Base-by-base conservation (phyloP, 2,329 filamentous ascomycete species). In the Xylaria hypoxylon region DNA sequence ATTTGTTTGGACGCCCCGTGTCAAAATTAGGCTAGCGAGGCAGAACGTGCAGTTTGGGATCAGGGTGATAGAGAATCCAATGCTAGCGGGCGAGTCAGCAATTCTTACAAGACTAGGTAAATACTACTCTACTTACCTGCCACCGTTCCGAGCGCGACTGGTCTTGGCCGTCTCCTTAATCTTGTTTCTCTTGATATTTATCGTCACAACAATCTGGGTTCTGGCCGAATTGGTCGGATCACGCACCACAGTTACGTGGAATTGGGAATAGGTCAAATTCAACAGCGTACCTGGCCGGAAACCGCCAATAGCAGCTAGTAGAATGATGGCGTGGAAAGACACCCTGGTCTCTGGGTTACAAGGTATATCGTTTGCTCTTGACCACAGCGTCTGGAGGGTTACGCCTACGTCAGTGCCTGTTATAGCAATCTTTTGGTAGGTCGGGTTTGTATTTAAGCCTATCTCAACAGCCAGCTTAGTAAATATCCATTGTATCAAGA, bases 11-110 rank as follows among this genome's bases (percentile, higher is more conserved):
- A 53, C 47, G 15, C n/a, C 38, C 22, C 33, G 33, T 15, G 38
- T 61, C 17, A 61, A 17, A n/a, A 52, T 61, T 31, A 61, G 47
- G 45, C 45, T 52, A 52, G 6, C 35, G 22, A 61, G 22, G 45
- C 33, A 61, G 31, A 61, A 61, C 47, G 47, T 52, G 38, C 22
- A 61, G 38, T 61, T 52, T 61, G 26, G 47, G 11, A 61, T 59
- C 6, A 59, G 24, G 42, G 44, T 59, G 22, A 61, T 61, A 24
- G 26, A 52, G 45, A 61, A 61, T 53, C 58, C 33, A 31, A 61
- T 61, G 13, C 28, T 59, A 53, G 45, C 33, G 24, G 22, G 45
- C 19, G n/a, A 13, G 22, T 59, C 28, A 59, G 31, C 1, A 51
- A 26, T 11, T 24, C 2, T 59, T 40, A 17, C 15, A 40, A 11